phyloP scores from a whole-genome alignment of 345 rosid species.

The Gynandropsis gynandra region DNA sequence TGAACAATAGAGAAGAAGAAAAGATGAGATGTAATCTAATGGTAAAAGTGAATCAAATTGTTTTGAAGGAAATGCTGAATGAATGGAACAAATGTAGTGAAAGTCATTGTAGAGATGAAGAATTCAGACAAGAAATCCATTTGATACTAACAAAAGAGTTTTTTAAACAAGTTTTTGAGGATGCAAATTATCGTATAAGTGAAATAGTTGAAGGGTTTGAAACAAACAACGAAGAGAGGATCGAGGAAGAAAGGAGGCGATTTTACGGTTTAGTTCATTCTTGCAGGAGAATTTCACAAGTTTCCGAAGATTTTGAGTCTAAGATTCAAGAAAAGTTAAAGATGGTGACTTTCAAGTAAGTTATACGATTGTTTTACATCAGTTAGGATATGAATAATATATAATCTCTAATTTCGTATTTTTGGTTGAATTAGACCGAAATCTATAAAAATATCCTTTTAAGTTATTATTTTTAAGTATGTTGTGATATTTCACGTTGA shows the following conservation, averaged over 20 bases:
- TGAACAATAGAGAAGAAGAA: constrained; percentile 21
- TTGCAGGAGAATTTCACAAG: constrained; percentile 15
- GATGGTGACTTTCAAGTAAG: constrained; percentile 34
- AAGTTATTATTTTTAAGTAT: too few relatives aligned
- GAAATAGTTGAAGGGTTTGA: constrained; percentile 21
- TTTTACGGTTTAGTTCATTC: background rate
- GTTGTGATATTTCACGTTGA: too few relatives aligned
- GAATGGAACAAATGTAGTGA: constrained; percentile 16
- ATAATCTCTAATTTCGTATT: too few relatives aligned
- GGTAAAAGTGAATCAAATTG: constrained; percentile 26
- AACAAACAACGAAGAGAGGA: constrained; percentile 16
- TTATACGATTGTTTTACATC: background rate
- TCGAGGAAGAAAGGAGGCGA: constrained; percentile 23
- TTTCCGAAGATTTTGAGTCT: constrained; percentile 28
- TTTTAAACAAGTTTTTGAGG: constrained; percentile 32
- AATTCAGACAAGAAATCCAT: constrained; percentile 31
- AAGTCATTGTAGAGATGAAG: constrained; percentile 16
- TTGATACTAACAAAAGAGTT: constrained; percentile 29
- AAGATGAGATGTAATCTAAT: constrained; percentile 13
- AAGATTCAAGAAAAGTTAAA: constrained; percentile 32
- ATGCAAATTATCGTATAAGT: constrained; percentile 23
- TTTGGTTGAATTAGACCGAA: too few relatives aligned
- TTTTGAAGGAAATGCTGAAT: constrained; percentile 26
- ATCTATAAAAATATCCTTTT: too few relatives aligned
- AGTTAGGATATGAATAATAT: too few relatives aligned